Evolutionary conservation across 202 grass and related monocot species (phyloP), one percentile per base, ranked within the genome.

Genomic region (Brachypodium distachyon): DNA sequence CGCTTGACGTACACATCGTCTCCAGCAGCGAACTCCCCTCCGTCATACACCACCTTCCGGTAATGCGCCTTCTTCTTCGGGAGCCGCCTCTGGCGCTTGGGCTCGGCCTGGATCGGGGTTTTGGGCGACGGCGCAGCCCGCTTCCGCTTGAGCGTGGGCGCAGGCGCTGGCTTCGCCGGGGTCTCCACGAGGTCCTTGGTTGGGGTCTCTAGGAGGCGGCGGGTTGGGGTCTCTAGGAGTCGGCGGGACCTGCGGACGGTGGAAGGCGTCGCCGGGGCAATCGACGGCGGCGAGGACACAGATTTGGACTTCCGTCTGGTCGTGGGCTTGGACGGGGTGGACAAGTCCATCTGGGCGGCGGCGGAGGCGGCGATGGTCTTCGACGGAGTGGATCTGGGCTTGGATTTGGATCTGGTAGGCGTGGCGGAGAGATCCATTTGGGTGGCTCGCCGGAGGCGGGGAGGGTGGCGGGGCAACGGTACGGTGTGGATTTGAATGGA

Each of bases 1-100:
- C 91, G 88, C 82, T 98, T 98, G 36, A 98, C 76, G 66, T 98
- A 98, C n/a, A 98, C 82, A 73, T 98, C 89, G 32, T 98, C 82
- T 3, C 91, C 95, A 17, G 83, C 87, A 23, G 44, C 81, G 41
- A 94, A 98, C 67, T 92, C 87, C 11, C 76, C 87, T 1, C 82
- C 91, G 21, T 91, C 95, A 12, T 74, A 85, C 65, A 94, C 80
- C 41, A 94, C 95, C 62, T 92, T 94, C 41, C 82, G 87, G 80
- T 90, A 94, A 73, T 82, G 67, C 12, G 73, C 70, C 53, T 65
- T 82, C 82, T 77, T 75, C 28, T 41, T 82, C 60, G 66, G 80
- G 32, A 46, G 43, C 25, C 66, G 69, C 46, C 37, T 63, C 66
- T 50, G 70, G 82, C 80, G 70, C 77, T 92, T 96, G 16, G 81